Base-by-base conservation (phyloP, 805 yeast species). In the Zygoascus bituminiphila region DNA sequence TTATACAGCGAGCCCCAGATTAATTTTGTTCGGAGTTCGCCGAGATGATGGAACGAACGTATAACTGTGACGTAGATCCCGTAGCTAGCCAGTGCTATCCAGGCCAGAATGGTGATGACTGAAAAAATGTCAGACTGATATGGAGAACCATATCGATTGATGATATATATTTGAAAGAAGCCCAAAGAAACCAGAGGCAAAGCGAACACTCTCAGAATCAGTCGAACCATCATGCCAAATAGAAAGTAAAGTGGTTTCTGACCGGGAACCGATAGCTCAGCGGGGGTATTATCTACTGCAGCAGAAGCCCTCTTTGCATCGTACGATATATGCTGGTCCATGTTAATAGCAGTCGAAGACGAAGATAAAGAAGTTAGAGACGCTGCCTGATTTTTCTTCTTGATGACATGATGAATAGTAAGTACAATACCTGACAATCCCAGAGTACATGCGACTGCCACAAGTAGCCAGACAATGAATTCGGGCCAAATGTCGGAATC, bases 401-500 rank as follows among this genome's bases (percentile, higher is more conserved):
- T 36, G 39, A 20, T 36, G 26, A 24, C 12, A 36, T 35, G 15
- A 39, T 17, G 12, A 24, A 44, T 4, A 29, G 25, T 10, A 45
- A 29, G 20, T 49, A 42, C 14, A 55, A 31, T 2, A 61, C 48
- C 4, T 49, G 44, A 3, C 19, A 44, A 9, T 8, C 15, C 15
- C 14, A 26, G 10, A 21, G 21, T 6, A 15, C 10, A n/a, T 14
- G 51, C 63, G 12, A 50, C 44, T 22, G 60, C 42, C n/a, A 56
- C 58, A 12, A 63, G 48, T 21, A 62, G 48, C 61, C 62, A 64
- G 14, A 64, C 58, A 6, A 64, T 56, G 48, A 62, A 64, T 10
- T 62, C 51, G 5, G 66, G 58, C 69, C 70, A 65, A n/a, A 60
- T 50, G 39, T 66, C 69, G 14, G 29, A 31, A 24, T 54, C 60